Evolutionary conservation across 1,284 basidiomycete genomes (phyloP).

Genomic region (Melampsora abietis-canadensis): DNA sequence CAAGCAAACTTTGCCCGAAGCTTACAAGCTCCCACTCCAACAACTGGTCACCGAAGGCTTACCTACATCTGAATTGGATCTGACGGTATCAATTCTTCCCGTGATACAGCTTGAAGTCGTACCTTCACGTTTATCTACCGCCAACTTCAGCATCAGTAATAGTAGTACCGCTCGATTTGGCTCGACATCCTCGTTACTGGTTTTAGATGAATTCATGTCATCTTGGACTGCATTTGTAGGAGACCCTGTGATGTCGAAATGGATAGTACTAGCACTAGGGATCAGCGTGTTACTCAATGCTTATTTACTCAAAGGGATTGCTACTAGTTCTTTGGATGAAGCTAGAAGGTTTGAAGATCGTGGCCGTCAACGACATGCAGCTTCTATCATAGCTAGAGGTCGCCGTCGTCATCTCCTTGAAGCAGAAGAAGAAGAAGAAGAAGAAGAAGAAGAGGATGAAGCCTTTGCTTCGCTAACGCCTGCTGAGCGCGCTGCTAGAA

Average conservation of each 20-base stretch:
- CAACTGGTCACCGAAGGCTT: not conserved
- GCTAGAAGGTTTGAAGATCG: conserved; percentile 27
- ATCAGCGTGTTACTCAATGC: conserved; percentile 89
- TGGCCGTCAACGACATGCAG: not conserved
- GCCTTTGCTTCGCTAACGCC: conserved; percentile 26
- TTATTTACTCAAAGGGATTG: conserved; percentile 77
- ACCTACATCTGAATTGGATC: conserved; percentile 11
- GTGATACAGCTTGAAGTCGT: not conserved
- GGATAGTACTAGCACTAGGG: conserved; percentile 84
- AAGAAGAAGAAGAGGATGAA: conserved; percentile 9
- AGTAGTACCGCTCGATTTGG: conserved; percentile 45
- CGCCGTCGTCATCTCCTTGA: not conserved
- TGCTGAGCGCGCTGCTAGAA: conserved; percentile 55
- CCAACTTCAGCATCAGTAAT: conserved; percentile 44
- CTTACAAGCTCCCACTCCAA: conserved; percentile 4
- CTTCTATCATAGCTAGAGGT: not conserved
- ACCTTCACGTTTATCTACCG: not conserved
- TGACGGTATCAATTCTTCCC: conserved; percentile 19
- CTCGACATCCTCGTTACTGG: conserved; percentile 55
- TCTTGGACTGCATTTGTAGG: conserved; percentile 93
- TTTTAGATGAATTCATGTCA: conserved; percentile 81
- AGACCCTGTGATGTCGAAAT: conserved; percentile 90
- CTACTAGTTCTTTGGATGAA: conserved; percentile 51
- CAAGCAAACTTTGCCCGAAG: no score
- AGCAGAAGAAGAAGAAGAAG: not conserved